A percentile compares a stretch with the other conserved stretches of the same genome.
Conservation (phyloP, 1,139 yeast species). For the Martiniozyma asiatica region DNA sequence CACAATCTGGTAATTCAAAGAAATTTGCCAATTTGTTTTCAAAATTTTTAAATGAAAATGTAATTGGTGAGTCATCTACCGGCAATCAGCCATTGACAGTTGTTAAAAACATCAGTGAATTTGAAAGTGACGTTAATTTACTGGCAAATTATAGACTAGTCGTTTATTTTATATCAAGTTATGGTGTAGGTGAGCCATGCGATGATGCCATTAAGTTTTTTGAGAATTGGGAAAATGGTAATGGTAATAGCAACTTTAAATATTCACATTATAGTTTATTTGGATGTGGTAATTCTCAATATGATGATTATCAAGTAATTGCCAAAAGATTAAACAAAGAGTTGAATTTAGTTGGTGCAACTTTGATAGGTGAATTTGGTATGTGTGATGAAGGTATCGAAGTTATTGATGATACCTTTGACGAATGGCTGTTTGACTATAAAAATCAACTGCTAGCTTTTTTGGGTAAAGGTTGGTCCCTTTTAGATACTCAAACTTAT, state of each 20-base stretch:
- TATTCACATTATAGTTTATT: constrained; percentile 50
- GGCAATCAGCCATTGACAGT: background rate
- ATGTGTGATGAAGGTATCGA: constrained; percentile 92
- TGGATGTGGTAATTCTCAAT: constrained; percentile 89
- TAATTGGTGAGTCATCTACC: background rate
- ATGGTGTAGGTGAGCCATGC: constrained; percentile 98
- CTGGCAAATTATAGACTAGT: constrained; percentile 33
- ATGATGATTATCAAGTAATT: constrained; percentile 79
- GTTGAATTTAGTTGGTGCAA: constrained; percentile 53
- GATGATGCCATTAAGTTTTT: constrained; percentile 72
- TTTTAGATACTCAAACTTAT: constrained; percentile 2
- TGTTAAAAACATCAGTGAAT: constrained; percentile 4
- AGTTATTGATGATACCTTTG: constrained; percentile 81
- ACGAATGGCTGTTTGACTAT: constrained; percentile 80
- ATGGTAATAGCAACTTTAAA: constrained; percentile 20
- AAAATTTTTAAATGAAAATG: background rate
- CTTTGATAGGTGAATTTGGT: constrained; percentile 58
- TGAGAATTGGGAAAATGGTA: constrained; percentile 44
- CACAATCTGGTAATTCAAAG: constrained; percentile 97
- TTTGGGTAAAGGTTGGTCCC: constrained; percentile 22
- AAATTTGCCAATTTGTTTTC: constrained; percentile 72
- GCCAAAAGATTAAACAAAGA: constrained; percentile 44
- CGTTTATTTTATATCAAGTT: constrained; percentile 74
- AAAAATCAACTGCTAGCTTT: constrained; percentile 28
- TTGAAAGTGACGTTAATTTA: background rate